These are phyloP conservation scores for Lactarius tabidus DNA, from an alignment of 768 basidiomycete species.

Conservation along the genomic window DNA sequence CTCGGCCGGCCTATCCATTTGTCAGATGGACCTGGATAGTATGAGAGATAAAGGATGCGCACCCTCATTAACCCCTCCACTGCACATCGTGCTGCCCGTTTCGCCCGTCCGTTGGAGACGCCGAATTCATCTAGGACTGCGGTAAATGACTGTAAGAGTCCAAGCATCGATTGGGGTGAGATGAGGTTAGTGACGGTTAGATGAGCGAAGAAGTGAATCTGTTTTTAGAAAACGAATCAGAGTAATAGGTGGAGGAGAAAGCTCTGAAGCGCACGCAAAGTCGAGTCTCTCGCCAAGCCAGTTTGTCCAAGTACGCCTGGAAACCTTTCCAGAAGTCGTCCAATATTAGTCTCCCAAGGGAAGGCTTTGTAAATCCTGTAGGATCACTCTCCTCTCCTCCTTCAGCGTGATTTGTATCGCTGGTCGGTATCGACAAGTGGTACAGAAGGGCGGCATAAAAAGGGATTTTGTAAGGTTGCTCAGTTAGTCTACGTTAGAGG, in stretches of 20 bases:
- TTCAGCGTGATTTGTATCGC: slow-evolving; percentile 29
- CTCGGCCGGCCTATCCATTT: slow-evolving; percentile 56
- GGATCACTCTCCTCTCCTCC: slow-evolving; percentile 34
- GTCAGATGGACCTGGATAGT: background rate
- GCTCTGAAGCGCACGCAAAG: slow-evolving; percentile 60
- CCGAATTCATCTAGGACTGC: slow-evolving; percentile 87
- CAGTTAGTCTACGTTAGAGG: slow-evolving; percentile 59
- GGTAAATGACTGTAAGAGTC: slow-evolving; percentile 78
- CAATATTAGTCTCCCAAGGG: slow-evolving; percentile 66
- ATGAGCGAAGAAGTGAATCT: slow-evolving; percentile 95
- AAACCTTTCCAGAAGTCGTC: slow-evolving; percentile 93
- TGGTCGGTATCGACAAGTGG: slow-evolving; percentile 49
- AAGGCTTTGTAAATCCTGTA: slow-evolving; percentile 30
- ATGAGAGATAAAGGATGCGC: slow-evolving; percentile 25
- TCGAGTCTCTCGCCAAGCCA: slow-evolving; percentile 88
- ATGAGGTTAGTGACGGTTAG: slow-evolving; percentile 73
- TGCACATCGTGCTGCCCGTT: slow-evolving; percentile 75
- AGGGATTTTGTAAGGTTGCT: slow-evolving; percentile 92
- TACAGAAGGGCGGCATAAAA: slow-evolving; percentile 81
- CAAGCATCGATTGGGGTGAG: slow-evolving; percentile 71
- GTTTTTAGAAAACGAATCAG: background rate
- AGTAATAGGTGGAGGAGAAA: background rate
- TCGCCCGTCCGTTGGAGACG: slow-evolving; percentile 79
- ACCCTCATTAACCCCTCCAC: slow-evolving; percentile 79
- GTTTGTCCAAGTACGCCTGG: slow-evolving; percentile 80